phyloP scores from a whole-genome alignment of 352 stramenopile genomes.

The Pythium catenulatum region DNA sequence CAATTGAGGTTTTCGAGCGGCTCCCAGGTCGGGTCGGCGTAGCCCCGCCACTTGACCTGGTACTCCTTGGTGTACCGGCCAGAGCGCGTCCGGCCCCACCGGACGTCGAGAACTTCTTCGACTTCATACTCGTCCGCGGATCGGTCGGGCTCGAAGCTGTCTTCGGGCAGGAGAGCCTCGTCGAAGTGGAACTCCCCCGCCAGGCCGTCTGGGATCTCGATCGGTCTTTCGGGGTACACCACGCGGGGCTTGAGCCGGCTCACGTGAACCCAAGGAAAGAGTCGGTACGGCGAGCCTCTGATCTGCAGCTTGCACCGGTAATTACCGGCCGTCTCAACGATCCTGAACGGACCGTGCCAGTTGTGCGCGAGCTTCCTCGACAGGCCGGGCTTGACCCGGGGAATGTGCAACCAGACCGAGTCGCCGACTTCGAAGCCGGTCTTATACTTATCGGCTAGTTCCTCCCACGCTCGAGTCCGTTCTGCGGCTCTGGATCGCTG shows the following conservation, averaged over 20 bases:
- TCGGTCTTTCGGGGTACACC: background rate
- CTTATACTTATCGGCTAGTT: background rate
- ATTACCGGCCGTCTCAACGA: slow-evolving; percentile 20
- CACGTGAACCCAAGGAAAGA: slow-evolving; percentile 35
- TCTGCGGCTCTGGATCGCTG: too few species aligned
- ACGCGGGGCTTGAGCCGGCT: slow-evolving; percentile 28
- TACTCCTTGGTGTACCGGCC: background rate
- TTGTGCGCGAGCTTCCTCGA: slow-evolving; percentile 17
- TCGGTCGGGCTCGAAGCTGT: slow-evolving; percentile 32
- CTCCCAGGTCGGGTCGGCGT: slow-evolving; percentile 3
- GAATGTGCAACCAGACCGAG: slow-evolving; percentile 33
- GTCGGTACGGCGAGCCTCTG: background rate
- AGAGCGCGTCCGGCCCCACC: background rate
- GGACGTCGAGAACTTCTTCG: slow-evolving; percentile 37
- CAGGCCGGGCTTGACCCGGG: slow-evolving; percentile 11
- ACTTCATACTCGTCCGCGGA: slow-evolving; percentile 21
- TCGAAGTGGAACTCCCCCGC: slow-evolving; percentile 17
- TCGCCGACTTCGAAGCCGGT: slow-evolving; percentile 34
- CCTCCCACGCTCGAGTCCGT: too few species aligned
- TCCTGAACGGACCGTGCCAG: slow-evolving; percentile 46
- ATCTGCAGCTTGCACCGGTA: background rate
- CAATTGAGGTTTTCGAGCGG: background rate
- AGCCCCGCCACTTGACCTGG: slow-evolving; percentile 6
- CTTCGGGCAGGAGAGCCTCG: slow-evolving; percentile 44
- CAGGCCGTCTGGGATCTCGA: background rate